Percentiles rank a stretch among this genome's conserved stretches.
Conservation (phyloP, 2,329 filamentous ascomycete genomes). For the Periglandula ipomoeae region DNA sequence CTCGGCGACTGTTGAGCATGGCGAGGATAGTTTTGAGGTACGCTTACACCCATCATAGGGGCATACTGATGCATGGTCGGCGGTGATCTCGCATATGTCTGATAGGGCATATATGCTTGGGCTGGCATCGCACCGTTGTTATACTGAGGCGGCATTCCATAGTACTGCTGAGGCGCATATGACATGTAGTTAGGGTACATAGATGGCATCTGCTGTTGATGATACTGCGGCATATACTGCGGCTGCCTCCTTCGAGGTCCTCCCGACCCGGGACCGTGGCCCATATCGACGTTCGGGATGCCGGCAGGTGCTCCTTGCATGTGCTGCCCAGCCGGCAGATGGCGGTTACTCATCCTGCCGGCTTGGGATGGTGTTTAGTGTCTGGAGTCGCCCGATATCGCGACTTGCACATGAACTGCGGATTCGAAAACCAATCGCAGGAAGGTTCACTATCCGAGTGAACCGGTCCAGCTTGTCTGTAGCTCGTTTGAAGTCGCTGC, state of each 20-base stretch:
- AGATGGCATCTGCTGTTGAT: conserved; percentile 26
- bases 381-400: conserved; percentile 24
- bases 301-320: conserved; percentile 37
- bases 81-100: conserved; percentile 38
- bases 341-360: conserved; percentile 69
- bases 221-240: conserved; percentile 29
- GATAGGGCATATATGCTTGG: conserved; percentile 39
- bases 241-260: conserved; percentile 29
- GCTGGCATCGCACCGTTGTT: conserved; percentile 40
- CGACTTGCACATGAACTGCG: conserved; percentile 22
- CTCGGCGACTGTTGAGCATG: conserved; percentile 43
- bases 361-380: conserved; percentile 39
- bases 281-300: conserved; percentile 26
- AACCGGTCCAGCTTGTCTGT: not conserved
- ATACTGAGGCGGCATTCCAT: conserved; percentile 51
- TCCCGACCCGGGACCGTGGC: conserved; percentile 22
- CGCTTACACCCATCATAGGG: conserved; percentile 38
- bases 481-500: not conserved
- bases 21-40: conserved; percentile 38
- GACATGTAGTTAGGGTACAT: conserved; percentile 45
- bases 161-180: conserved; percentile 37
- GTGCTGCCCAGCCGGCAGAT: conserved; percentile 69
- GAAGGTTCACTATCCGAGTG: not conserved
- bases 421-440: not conserved
- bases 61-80: conserved; percentile 46